Evolutionary conservation across 768 basidiomycete genomes (phyloP), one percentile per base, ranked within the genome.

Genomic region (Auricularia sp.): DNA sequence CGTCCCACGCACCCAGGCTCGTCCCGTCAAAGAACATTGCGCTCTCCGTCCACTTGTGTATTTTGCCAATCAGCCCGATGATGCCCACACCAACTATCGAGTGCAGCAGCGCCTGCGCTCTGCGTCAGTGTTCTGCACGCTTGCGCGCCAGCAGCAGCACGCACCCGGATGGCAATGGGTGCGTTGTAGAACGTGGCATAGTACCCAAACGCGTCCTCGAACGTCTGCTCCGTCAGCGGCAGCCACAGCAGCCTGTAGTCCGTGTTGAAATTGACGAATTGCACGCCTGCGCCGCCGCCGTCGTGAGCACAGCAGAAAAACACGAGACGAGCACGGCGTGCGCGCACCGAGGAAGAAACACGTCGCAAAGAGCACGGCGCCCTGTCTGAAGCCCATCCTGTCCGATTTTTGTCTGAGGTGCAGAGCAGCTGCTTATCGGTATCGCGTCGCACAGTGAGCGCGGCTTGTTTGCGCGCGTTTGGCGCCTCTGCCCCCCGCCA

Each of bases 1-100:
- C 39, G 34, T 3, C 16, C 16, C 14, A 79, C 85, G 69, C 69
- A 94, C 94, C 92, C 66, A 96, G 75, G 69, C 85, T 87, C 29
- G 88, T 87, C 24, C 95, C 95, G 74, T 98, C 95, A 74, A 98
- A 98, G 79, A 92, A 94, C 77, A 95, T 82, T 7, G 95, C 95
- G 69, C 90, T 92, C 71, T 97, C 94, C 71, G 88, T 86, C 92
- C 94, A 97, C 67, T 80, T 83, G 74, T 90, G 81, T 65, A 97
- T 79, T 75, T 97, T 98, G 59, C 83, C 81, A 10, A 94, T 69
- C 62, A 94, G 79, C 10, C 88, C 89, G 33, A 88, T 69, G 42
- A 97, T 73, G 11, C 92, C 91, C 18, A 94, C 80, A 18, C 84
- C 88, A 58, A 92, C 82, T 75, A 95, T 86, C 37, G 85, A 89